Conservation (phyloP, 148 eudicot genomes). For the Amaranthus palmeri region DNA sequence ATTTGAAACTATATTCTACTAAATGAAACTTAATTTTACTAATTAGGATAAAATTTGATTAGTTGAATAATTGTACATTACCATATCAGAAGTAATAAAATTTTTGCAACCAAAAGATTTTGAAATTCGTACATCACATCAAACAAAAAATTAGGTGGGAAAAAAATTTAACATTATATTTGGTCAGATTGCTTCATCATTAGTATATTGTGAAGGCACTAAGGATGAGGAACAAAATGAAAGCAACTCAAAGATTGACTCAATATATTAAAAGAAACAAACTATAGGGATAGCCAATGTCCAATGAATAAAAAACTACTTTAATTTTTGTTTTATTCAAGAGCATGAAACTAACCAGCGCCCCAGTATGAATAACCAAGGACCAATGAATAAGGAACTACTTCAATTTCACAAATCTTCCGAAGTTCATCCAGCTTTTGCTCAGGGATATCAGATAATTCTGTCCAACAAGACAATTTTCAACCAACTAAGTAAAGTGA, state of each 20-base stretch:
- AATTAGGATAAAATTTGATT: too few relatives aligned
- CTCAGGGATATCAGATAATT: slow-evolving; percentile 70
- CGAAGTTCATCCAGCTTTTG: slow-evolving; percentile 69
- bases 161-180: too few relatives aligned
- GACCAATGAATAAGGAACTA: slow-evolving; percentile 72
- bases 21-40: too few relatives aligned
- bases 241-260: background rate
- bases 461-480: slow-evolving; percentile 35
- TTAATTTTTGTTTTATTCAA: background rate
- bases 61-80: too few relatives aligned
- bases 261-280: background rate
- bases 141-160: too few relatives aligned
- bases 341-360: slow-evolving; percentile 56
- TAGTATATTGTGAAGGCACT: too few relatives aligned
- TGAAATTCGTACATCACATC: too few relatives aligned
- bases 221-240: background rate
- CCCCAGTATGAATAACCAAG: slow-evolving; percentile 97
- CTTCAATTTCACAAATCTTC: slow-evolving; percentile 61
- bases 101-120: too few relatives aligned
- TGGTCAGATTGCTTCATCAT: too few relatives aligned
- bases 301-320: too few relatives aligned
- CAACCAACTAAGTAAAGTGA: background rate
- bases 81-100: too few relatives aligned
- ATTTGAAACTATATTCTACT: too few relatives aligned
- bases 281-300: background rate